phyloP scores from a whole-genome alignment of 2,329 filamentous ascomycete genomes.

The Talaromyces sp. region DNA sequence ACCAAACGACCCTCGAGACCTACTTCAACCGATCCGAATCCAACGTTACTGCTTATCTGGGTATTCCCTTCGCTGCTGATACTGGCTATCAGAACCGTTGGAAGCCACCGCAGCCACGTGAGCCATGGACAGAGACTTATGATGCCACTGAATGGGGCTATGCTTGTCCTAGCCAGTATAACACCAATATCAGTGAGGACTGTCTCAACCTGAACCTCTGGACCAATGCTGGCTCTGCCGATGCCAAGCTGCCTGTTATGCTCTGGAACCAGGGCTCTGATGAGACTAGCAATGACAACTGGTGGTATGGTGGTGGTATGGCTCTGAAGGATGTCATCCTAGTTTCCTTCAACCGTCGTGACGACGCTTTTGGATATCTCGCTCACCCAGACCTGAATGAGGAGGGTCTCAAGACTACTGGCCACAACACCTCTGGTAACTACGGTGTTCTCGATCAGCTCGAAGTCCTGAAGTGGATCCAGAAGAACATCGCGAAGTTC shows the following conservation, averaged over 20 bases:
- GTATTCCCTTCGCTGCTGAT: constrained; percentile 28
- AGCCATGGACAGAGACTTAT: constrained; percentile 23
- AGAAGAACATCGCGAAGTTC: constrained; percentile 7
- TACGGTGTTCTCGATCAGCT: constrained; percentile 55
- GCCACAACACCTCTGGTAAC: constrained; percentile 31
- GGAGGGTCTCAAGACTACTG: constrained; percentile 23
- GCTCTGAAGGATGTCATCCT: constrained; percentile 32
- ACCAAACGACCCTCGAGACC: constrained; percentile 20
- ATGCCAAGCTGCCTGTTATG: constrained; percentile 31
- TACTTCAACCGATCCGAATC: constrained; percentile 24
- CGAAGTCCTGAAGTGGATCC: constrained; percentile 48
- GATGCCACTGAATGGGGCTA: constrained; percentile 21
- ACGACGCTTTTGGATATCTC: constrained; percentile 32
- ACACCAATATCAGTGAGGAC: constrained; percentile 32
- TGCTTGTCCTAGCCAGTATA: constrained; percentile 18
- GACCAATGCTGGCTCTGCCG: constrained; percentile 25
- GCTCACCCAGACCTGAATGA: constrained; percentile 30
- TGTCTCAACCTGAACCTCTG: constrained; percentile 38
- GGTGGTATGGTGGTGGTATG: constrained; percentile 34
- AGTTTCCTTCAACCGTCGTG: constrained; percentile 32
- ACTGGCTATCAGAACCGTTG: constrained; percentile 29
- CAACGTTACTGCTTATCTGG: constrained; percentile 24
- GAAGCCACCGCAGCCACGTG: constrained; percentile 25
- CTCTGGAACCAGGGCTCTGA: constrained; percentile 34
- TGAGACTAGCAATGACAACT: constrained; percentile 27